phyloP scores from a whole-genome alignment of 2,329 filamentous ascomycete species.

The Teratosphaeria epicoccoides region DNA sequence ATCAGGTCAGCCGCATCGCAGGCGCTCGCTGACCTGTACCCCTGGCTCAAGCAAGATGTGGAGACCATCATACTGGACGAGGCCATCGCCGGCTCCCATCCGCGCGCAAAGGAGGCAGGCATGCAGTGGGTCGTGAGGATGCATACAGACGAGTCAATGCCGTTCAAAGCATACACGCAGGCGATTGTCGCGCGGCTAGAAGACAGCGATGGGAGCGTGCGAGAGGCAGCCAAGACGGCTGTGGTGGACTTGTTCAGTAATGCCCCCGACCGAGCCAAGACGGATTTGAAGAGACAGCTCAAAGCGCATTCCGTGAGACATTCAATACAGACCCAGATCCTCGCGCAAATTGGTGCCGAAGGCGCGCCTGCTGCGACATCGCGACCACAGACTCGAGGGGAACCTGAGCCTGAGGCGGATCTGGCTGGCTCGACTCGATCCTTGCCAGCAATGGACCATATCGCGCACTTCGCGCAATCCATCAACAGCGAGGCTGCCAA shows the following conservation, averaged over 20 bases:
- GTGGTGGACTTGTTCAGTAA: constrained; percentile 79
- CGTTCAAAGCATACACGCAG: constrained; percentile 75
- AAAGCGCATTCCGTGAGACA: constrained; percentile 75
- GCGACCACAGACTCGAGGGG: constrained; percentile 13
- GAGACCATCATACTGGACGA: constrained; percentile 69
- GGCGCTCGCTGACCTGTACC: constrained; percentile 67
- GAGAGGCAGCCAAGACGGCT: constrained; percentile 71
- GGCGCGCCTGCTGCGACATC: constrained; percentile 4
- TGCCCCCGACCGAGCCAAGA: constrained; percentile 73
- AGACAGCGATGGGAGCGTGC: constrained; percentile 78
- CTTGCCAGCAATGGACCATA: constrained; percentile 30
- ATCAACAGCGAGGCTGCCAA: constrained; percentile 39
- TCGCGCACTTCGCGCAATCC: constrained; percentile 34
- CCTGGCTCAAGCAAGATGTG: constrained; percentile 57
- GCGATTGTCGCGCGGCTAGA: constrained; percentile 76
- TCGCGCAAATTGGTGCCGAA: constrained; percentile 56
- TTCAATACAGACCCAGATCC: constrained; percentile 72
- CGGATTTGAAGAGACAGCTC: constrained; percentile 78
- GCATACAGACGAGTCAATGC: constrained; percentile 67
- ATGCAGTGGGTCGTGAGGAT: constrained; percentile 83
- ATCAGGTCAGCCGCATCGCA: constrained; percentile 64
- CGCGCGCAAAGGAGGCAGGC: constrained; percentile 71
- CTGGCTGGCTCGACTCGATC: constrained; percentile 34
- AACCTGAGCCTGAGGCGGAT: constrained; percentile 20
- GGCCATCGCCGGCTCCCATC: constrained; percentile 69